A percentile compares a stretch with the other conserved stretches of the same genome.
These are phyloP conservation scores for Cornus florida DNA, from an alignment of 148 eudicot species.

Conservation along the genomic window DNA sequence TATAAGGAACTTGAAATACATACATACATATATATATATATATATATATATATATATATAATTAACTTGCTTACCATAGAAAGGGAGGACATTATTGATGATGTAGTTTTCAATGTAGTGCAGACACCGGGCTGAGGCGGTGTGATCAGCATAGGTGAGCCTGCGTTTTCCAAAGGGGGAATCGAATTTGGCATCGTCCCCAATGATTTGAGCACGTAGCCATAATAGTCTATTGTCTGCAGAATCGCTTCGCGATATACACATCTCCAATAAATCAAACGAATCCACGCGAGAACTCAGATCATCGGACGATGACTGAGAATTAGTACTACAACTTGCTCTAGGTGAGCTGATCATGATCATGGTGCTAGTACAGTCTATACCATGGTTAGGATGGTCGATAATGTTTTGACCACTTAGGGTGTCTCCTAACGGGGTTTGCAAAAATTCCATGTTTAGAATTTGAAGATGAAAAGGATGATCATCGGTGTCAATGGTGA, in stretches of 20 bases:
- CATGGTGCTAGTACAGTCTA: neutral
- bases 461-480: no score
- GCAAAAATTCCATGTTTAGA: neutral
- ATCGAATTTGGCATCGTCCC: slow-evolving; percentile 19
- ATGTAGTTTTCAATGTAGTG: slow-evolving; percentile 35
- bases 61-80: slow-evolving; percentile 25
- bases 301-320: neutral
- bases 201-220: slow-evolving; percentile 29
- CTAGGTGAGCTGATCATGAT: neutral
- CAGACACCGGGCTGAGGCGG: slow-evolving; percentile 37
- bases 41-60: neutral
- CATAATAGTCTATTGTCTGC: slow-evolving; percentile 20
- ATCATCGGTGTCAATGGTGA: no score
- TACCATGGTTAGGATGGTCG: neutral
- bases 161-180: slow-evolving; percentile 40
- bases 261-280: neutral
- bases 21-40: neutral
- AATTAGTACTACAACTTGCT: neutral
- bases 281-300: neutral
- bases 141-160: slow-evolving; percentile 35
- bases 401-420: neutral
- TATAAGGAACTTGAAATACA: no score
- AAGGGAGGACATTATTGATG: slow-evolving; percentile 34
- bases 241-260: neutral
- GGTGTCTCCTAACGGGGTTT: neutral